These are phyloP conservation scores for Aspergillus arachidicola DNA, from an alignment of 2,329 filamentous ascomycete species.

Conservation along the genomic window DNA sequence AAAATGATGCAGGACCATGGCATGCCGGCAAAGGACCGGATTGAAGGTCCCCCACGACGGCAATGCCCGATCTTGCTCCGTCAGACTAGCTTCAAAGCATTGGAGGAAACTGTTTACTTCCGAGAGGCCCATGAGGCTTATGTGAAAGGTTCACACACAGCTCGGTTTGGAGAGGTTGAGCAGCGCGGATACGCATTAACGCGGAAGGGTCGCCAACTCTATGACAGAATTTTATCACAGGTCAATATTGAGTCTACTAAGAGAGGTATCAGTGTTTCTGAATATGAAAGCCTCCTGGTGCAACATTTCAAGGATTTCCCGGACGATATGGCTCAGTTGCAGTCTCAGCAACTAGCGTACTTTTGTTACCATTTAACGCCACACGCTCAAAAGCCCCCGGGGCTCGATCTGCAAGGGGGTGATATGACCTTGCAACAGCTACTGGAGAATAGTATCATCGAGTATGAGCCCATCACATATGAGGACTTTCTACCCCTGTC, in stretches of 20 bases:
- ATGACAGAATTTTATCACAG: constrained; percentile 47
- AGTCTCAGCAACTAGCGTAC: constrained; percentile 42
- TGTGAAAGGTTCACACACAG: constrained; percentile 48
- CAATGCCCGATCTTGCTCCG: constrained; percentile 52
- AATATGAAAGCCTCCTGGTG: constrained; percentile 25
- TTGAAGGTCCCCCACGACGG: constrained; percentile 55
- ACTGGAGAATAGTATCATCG: constrained; percentile 35
- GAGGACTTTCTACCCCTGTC: constrained; percentile 59
- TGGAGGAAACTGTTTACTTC: constrained; percentile 54
- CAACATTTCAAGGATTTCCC: constrained; percentile 44
- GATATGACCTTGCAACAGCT: constrained; percentile 31
- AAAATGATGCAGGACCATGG: constrained; percentile 44
- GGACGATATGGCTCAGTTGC: constrained; percentile 45
- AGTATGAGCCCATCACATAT: constrained; percentile 52
- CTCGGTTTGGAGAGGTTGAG: constrained; percentile 58
- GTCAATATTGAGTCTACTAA: constrained; percentile 22
- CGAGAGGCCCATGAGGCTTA: constrained; percentile 17
- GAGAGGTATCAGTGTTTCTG: background rate
- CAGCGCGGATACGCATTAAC: constrained; percentile 57
- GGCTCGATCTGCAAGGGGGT: background rate
- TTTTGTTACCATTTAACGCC: constrained; percentile 38
- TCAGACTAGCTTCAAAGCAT: constrained; percentile 57
- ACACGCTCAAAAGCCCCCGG: background rate
- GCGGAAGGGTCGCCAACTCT: constrained; percentile 46
- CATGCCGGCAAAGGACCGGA: constrained; percentile 51